Evolutionary conservation across 495 filamentous ascomycete species (phyloP).

Genomic region (Penicillium samsonianum): DNA sequence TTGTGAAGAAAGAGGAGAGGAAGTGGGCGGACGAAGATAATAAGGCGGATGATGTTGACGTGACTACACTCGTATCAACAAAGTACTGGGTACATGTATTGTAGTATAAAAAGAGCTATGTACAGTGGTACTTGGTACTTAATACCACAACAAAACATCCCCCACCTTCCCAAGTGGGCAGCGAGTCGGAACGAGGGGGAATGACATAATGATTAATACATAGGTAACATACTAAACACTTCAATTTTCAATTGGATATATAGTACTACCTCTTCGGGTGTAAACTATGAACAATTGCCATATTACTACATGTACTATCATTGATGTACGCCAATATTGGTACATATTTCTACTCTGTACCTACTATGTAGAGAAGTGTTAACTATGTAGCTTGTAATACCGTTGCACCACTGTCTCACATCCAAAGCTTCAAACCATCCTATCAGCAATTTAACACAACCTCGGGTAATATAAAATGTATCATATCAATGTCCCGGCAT

Average conservation of each 20-base stretch:
- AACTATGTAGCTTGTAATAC: background rate
- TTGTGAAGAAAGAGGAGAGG: slow-evolving; percentile 15
- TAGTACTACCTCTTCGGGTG: no score
- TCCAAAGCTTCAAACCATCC: background rate
- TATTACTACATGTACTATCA: background rate
- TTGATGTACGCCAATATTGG: background rate
- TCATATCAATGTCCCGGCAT: background rate
- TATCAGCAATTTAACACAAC: background rate
- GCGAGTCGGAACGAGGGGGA: slow-evolving; percentile 25
- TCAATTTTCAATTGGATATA: background rate
- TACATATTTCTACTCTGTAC: background rate
- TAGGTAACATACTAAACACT: background rate
- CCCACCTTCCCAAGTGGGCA: slow-evolving; percentile 40
- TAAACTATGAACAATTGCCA: background rate
- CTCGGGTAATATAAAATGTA: slow-evolving; percentile 3
- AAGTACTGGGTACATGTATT: slow-evolving; percentile 7
- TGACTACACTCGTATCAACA: slow-evolving; percentile 16
- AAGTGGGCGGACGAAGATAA: slow-evolving; percentile 26
- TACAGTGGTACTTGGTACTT: slow-evolving; percentile 9
- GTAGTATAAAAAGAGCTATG: background rate
- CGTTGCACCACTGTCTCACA: background rate
- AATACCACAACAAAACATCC: slow-evolving; percentile 19
- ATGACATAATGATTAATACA: slow-evolving; percentile 28
- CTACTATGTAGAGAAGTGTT: background rate
- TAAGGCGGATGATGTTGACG: slow-evolving; percentile 37